Evolutionary conservation across 495 filamentous ascomycete species (phyloP).

Genomic region (Xylaria flabelliformis): DNA sequence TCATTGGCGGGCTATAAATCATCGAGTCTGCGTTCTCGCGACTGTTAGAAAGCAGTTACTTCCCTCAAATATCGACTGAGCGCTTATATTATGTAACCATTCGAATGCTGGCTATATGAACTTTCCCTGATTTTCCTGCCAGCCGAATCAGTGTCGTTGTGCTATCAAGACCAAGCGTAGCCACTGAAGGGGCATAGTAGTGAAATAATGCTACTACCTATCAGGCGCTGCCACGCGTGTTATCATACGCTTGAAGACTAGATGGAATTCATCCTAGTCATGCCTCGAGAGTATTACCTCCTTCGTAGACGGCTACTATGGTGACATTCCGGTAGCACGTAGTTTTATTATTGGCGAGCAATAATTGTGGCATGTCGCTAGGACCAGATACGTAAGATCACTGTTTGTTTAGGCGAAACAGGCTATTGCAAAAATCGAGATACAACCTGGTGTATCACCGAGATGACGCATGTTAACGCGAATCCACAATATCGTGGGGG

Average conservation of each 20-base stretch:
- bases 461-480: slow-evolving; percentile 5
- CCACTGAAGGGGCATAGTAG: slow-evolving; percentile 7
- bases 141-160: neutral
- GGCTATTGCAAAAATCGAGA: slow-evolving; percentile 4
- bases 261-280: neutral
- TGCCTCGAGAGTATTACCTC: neutral
- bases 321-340: slow-evolving; percentile 7
- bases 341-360: neutral
- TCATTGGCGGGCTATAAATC: neutral
- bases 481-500: neutral
- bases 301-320: neutral
- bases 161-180: neutral
- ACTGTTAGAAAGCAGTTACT: neutral
- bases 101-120: neutral
- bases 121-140: neutral
- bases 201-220: slow-evolving; percentile 15
- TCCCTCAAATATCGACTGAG: neutral
- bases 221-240: slow-evolving; percentile 21
- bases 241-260: slow-evolving; percentile 4
- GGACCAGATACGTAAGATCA: neutral
- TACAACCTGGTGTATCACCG: slow-evolving; percentile 4
- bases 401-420: neutral
- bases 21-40: neutral
- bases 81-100: neutral
- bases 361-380: neutral